These are phyloP conservation scores for Aureobasidium sp. DNA, from an alignment of 2,329 filamentous ascomycete genomes.

Conservation along the genomic window DNA sequence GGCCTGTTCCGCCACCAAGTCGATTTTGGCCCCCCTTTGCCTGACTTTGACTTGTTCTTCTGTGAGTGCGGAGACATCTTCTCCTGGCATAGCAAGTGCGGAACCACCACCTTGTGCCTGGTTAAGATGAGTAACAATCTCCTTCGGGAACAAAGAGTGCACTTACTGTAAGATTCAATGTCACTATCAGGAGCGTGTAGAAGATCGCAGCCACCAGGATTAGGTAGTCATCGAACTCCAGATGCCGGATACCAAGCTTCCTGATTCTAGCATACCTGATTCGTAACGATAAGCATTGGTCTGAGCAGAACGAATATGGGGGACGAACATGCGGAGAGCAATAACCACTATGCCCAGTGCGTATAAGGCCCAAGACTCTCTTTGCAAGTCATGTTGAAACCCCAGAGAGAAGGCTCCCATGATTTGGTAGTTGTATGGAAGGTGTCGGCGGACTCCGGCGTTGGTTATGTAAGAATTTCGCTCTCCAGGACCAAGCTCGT, in stretches of 20 bases:
- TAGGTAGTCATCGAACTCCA: constrained; percentile 50
- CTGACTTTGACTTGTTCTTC: constrained; percentile 27
- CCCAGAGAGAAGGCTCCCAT: constrained; percentile 10
- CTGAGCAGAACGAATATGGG: not conserved
- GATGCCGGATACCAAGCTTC: constrained; percentile 27
- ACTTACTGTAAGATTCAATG: constrained; percentile 30
- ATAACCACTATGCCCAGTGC: constrained; percentile 13
- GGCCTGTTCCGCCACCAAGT: constrained; percentile 37
- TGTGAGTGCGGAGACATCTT: constrained; percentile 24
- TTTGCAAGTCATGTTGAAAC: constrained; percentile 10
- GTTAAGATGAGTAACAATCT: too few species aligned
- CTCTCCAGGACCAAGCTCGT: not conserved
- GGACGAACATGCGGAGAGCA: constrained; percentile 11
- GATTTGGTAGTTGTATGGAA: not conserved
- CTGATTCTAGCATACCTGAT: constrained; percentile 12
- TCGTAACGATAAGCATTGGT: not conserved
- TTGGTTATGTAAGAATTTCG: constrained; percentile 6
- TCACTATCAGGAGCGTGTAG: constrained; percentile 35
- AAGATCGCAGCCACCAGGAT: constrained; percentile 39
- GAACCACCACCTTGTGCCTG: constrained; percentile 31
- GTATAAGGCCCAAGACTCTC: constrained; percentile 13
- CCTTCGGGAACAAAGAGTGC: too few species aligned
- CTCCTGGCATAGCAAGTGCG: constrained; percentile 29
- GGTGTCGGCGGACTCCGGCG: constrained; percentile 2
- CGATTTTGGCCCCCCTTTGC: constrained; percentile 37